Percentiles rank a stretch among this genome's conserved stretches.
phyloP scores from a whole-genome alignment of 257 asterid species.

The Salvia hispanica region DNA sequence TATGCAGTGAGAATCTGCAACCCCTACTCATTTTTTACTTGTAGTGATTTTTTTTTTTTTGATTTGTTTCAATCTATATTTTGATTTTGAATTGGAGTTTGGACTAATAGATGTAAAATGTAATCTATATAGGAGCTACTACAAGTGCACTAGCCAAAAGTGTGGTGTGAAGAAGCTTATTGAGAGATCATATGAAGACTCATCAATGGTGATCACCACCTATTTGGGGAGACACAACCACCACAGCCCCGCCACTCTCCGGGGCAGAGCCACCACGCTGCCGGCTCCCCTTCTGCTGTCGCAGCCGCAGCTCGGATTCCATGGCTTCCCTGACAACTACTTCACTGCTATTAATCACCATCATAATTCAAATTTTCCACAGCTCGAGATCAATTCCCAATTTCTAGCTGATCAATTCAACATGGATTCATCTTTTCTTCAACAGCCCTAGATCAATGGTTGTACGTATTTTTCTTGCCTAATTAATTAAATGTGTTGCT shows the following conservation, averaged over 20 bases:
- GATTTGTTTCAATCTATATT: no score
- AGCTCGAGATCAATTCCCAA: conserved; percentile 12
- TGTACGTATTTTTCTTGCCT: conserved; percentile 11
- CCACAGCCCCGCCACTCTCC: conserved; percentile 66
- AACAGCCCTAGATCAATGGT: conserved; percentile 7
- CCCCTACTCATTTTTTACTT: no score
- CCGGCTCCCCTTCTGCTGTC: conserved; percentile 40
- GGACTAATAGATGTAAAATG: no score
- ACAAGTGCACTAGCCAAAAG: conserved; percentile 71
- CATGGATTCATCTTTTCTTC: conserved; percentile 32
- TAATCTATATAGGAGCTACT: conserved; percentile 58
- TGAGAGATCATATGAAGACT: conserved; percentile 72
- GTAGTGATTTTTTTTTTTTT: no score
- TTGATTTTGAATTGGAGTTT: no score
- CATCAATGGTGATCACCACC: conserved; percentile 74
- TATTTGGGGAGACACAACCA: conserved; percentile 87
- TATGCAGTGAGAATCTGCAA: no score
- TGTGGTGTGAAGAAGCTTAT: conserved; percentile 80
- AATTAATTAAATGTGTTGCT: conserved; percentile 1
- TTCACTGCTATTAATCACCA: conserved; percentile 16
- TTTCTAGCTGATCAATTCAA: conserved; percentile 30
- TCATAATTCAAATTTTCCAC: conserved; percentile 21
- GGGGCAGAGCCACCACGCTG: conserved; percentile 51
- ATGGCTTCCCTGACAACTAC: conserved; percentile 20
- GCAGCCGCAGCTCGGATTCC: conserved; percentile 31